Evolutionary conservation across 345 rosid species (phyloP).

Genomic region (Aurinia saxatilis): DNA sequence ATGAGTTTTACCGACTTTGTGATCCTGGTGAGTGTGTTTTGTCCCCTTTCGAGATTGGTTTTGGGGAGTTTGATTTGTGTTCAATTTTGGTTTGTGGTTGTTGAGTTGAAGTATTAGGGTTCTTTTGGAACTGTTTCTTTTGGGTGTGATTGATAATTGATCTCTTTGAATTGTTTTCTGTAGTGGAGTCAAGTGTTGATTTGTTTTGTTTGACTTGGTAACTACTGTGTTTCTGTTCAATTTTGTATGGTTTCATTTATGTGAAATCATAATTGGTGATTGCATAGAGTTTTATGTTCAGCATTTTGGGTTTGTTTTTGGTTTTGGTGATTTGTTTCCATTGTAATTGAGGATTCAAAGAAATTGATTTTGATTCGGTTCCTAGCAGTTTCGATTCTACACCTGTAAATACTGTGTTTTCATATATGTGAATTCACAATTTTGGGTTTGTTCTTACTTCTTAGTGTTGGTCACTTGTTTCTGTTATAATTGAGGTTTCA

Average conservation of each 20-base stretch:
- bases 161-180: conserved; percentile 13
- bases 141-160: background rate
- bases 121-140: background rate
- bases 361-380: background rate
- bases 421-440: no score
- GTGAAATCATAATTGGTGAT: background rate
- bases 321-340: background rate
- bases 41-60: conserved; percentile 6
- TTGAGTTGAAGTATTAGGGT: no score
- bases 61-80: background rate
- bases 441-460: no score
- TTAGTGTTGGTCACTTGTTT: background rate
- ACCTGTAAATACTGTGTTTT: no score
- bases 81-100: background rate
- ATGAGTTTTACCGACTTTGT: conserved; percentile 64
- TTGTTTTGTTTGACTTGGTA: conserved; percentile 25
- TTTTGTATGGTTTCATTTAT: background rate
- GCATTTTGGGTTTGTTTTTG: background rate
- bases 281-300: background rate
- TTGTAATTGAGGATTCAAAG: no score
- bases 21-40: conserved; percentile 59
- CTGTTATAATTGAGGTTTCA: background rate
- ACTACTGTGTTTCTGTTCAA: background rate
- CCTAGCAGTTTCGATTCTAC: background rate
- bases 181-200: conserved; percentile 16